Percentiles rank a stretch among this genome's conserved stretches.
Conservation (phyloP, 208 protist species). For the Wallacemonas sp. region DNA sequence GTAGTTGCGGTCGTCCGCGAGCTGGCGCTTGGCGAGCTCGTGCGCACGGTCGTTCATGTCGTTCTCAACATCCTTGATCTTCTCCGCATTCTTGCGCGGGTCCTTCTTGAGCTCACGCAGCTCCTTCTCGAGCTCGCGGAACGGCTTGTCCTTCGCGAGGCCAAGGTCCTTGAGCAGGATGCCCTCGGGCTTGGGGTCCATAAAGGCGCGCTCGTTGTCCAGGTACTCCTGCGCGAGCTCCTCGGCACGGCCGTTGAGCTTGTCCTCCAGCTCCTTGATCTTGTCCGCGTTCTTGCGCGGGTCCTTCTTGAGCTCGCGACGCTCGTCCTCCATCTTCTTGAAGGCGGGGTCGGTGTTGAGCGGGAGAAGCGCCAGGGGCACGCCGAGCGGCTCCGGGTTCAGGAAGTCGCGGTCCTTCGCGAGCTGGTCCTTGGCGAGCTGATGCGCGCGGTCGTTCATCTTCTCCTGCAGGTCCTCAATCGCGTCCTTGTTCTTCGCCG, state of each 20-base stretch:
- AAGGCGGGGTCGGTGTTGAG: constrained; percentile 69
- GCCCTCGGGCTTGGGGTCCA: constrained; percentile 58
- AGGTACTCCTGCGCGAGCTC: constrained; percentile 64
- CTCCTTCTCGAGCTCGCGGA: constrained; percentile 55
- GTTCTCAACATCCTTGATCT: constrained; percentile 53
- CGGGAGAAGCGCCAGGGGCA: constrained; percentile 55
- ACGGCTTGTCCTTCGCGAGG: constrained; percentile 58
- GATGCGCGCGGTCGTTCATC: constrained; percentile 72
- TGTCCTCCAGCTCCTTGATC: constrained; percentile 58
- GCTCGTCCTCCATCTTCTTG: constrained; percentile 55
- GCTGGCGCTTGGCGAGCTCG: constrained; percentile 49
- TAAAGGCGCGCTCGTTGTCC: constrained; percentile 50
- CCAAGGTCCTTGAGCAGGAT: constrained; percentile 55
- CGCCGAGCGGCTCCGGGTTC: constrained; percentile 48
- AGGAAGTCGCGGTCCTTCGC: constrained; percentile 59
- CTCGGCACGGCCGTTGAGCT: constrained; percentile 56
- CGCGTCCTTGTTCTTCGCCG: constrained; percentile 58
- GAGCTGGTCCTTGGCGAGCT: constrained; percentile 64
- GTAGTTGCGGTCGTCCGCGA: constrained; percentile 55
- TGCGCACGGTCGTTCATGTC: constrained; percentile 56
- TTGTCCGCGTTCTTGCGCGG: constrained; percentile 38
- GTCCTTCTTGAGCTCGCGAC: constrained; percentile 58
- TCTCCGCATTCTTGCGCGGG: constrained; percentile 35
- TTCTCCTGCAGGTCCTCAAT: constrained; percentile 65
- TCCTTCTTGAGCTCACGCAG: constrained; percentile 55